Conservation (phyloP, 257 asterid genomes). For the Penstemon newberryi region DNA sequence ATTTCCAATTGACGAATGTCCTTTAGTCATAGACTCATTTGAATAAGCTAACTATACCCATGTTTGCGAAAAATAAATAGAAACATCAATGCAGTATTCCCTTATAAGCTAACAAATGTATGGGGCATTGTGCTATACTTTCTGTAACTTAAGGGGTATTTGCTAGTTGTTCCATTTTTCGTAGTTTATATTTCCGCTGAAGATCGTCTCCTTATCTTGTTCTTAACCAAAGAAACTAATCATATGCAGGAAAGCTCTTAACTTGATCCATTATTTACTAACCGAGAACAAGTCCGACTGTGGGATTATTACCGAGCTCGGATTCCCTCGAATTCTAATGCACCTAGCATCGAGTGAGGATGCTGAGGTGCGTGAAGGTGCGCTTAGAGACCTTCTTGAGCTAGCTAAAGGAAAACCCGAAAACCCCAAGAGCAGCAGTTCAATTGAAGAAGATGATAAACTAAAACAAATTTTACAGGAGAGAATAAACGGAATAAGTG, state of each 20-base stretch:
- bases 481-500: slow-evolving; percentile 54
- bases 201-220: background rate
- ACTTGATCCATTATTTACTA: slow-evolving; percentile 66
- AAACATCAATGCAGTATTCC: too few species aligned
- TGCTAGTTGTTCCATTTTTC: background rate
- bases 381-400: slow-evolving; percentile 73
- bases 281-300: slow-evolving; percentile 61
- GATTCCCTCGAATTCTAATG: slow-evolving; percentile 62
- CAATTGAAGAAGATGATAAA: slow-evolving; percentile 52
- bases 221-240: background rate
- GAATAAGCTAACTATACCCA: too few species aligned
- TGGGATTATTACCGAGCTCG: slow-evolving; percentile 53
- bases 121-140: too few species aligned
- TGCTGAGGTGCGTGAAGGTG: slow-evolving; percentile 78
- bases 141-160: too few species aligned
- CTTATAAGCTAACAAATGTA: too few species aligned
- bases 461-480: slow-evolving; percentile 68
- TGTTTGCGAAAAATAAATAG: too few species aligned
- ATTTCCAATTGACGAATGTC: too few species aligned
- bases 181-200: background rate
- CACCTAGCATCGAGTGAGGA: slow-evolving; percentile 82
- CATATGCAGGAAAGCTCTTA: slow-evolving; percentile 78
- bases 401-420: slow-evolving; percentile 47
- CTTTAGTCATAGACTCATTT: too few species aligned
- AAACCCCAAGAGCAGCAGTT: slow-evolving; percentile 13